Conservation (phyloP, 2,329 filamentous ascomycete genomes). For the Aspergillus novofumigatus region DNA sequence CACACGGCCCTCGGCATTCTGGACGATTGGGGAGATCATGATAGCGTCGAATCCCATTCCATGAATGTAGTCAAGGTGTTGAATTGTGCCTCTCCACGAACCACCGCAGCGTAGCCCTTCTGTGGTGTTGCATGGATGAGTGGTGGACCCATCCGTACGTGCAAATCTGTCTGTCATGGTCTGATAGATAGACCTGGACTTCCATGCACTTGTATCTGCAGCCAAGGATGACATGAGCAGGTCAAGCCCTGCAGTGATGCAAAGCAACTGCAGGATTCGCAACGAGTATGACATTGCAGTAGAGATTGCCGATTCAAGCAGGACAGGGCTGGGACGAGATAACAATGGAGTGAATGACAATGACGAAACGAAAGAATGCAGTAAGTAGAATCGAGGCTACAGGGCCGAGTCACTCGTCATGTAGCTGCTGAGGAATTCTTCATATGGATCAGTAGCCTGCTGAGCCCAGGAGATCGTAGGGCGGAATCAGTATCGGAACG, state of each 20-base stretch:
- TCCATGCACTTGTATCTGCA: constrained; percentile 34
- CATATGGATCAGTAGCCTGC: background rate
- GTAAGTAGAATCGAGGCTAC: background rate
- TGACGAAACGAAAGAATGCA: background rate
- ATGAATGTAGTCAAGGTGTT: constrained; percentile 49
- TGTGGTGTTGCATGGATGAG: constrained; percentile 26
- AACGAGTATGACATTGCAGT: constrained; percentile 1
- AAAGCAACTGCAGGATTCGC: constrained; percentile 4
- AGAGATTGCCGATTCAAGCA: background rate
- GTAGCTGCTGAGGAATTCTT: background rate
- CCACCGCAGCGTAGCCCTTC: constrained; percentile 47
- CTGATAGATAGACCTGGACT: constrained; percentile 43
- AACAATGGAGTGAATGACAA: background rate
- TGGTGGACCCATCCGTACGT: constrained; percentile 36
- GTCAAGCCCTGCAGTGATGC: background rate
- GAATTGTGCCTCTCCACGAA: constrained; percentile 47
- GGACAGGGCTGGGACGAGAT: background rate
- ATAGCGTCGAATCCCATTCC: constrained; percentile 48
- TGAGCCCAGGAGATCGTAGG: background rate
- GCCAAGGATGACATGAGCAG: constrained; percentile 15
- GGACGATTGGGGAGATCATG: constrained; percentile 41
- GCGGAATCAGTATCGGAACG: background rate
- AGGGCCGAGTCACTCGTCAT: background rate
- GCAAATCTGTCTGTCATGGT: constrained; percentile 47
- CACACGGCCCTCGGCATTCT: constrained; percentile 35